Evolutionary conservation across 768 basidiomycete genomes (phyloP), one percentile per base, ranked within the genome.

Genomic region (Termitomyces bulborhizus): DNA sequence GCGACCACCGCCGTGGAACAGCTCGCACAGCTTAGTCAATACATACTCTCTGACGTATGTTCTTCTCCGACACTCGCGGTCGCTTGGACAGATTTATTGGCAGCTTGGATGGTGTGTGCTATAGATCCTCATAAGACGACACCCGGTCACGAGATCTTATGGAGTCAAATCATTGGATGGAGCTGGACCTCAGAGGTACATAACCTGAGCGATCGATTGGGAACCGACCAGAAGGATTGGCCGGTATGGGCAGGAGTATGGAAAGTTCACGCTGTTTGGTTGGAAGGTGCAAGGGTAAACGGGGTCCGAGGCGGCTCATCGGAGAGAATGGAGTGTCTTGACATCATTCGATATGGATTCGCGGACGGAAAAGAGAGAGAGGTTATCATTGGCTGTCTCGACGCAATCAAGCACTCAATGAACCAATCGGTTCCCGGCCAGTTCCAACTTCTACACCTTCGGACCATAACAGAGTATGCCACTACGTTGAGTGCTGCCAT

Each of bases 81-180:
- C 27, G 75, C 82, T 3, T 93, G 87, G 80, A 70, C 79, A 5
- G 69, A 71, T 9, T 69, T 93, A 8, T 60, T 92, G 2, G 80
- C 82, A 56, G 72, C 76, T 0, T 98, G 93, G 94, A 86, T 76
- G 6, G 74, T 81, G 3, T 95, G 91, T 61, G 92, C 93, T 0
- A 79, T 83, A n/a, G 89, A 98, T 63, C 95, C 96, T 6, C 96
- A 98, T 65, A 76, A 78, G 53, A 95, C 93, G 6, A 88, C 84
- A 3, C 93, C 93, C 0, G 77, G 76, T 7, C 96, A 98, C 68
- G 92, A 90, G 51, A 83, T 98, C 47, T 70, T 88, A 8, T 98
- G 96, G 95, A 90, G 86, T 53, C 91, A 93, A 63, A 74, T 96
- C 9, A 70, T 75, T n/a, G 84, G 81, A 3, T 90, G 88, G 84